Percentiles rank a stretch among this genome's conserved stretches.
These are phyloP conservation scores for Tetrapisispora pingtungensis DNA, from an alignment of 805 yeast genomes.

Conservation along the genomic window DNA sequence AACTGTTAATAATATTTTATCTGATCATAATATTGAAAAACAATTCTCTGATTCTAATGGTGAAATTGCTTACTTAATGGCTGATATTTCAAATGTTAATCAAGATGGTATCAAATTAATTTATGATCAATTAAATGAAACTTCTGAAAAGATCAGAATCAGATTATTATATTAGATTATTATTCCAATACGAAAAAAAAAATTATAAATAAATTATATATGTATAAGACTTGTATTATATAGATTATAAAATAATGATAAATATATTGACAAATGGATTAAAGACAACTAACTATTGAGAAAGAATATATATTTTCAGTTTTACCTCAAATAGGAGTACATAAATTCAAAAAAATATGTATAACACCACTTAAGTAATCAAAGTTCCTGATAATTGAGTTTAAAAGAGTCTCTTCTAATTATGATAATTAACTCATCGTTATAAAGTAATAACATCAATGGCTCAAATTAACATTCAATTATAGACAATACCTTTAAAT, in stretches of 20 bases:
- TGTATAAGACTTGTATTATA: too few relatives aligned
- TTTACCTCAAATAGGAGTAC: too few relatives aligned
- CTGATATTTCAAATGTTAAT: constrained; percentile 84
- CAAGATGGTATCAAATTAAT: constrained; percentile 72
- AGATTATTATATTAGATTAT: constrained; percentile 62
- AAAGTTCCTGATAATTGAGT: too few relatives aligned
- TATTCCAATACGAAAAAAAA: too few relatives aligned
- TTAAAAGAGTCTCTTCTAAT: too few relatives aligned
- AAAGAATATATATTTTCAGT: too few relatives aligned
- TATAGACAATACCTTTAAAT: too few relatives aligned
- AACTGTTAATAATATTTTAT: constrained; percentile 91
- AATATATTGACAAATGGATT: neutral
- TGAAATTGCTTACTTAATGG: constrained; percentile 94
- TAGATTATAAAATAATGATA: neutral
- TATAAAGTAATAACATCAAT: too few relatives aligned
- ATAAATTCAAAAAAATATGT: too few relatives aligned
- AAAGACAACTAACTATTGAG: neutral
- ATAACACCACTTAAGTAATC: too few relatives aligned
- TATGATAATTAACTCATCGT: too few relatives aligned
- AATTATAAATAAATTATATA: neutral
- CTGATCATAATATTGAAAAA: constrained; percentile 92
- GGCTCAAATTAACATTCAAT: too few relatives aligned
- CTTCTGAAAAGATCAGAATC: constrained; percentile 84
- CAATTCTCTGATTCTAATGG: constrained; percentile 97
- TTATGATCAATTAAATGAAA: constrained; percentile 75